These are phyloP conservation scores for Henckelia pumila DNA, from an alignment of 257 asterid species.

Conservation along the genomic window DNA sequence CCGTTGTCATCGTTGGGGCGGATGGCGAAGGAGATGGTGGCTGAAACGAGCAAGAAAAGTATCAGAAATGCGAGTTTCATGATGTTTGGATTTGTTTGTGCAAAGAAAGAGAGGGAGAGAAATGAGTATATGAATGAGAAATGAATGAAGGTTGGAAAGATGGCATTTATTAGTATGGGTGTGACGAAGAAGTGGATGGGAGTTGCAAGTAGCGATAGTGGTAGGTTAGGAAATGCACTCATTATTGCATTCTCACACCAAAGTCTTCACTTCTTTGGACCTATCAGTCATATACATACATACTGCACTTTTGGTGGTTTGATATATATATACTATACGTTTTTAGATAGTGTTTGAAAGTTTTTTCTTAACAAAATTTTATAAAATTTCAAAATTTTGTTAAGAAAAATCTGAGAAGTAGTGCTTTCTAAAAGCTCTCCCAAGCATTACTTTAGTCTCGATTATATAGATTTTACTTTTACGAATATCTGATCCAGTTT, in stretches of 20 bases:
- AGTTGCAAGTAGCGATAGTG: conserved; percentile 36
- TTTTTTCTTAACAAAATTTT: too few relatives aligned
- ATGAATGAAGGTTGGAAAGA: conserved; percentile 7
- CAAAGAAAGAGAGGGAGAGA: conserved; percentile 16
- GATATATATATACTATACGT: too few relatives aligned
- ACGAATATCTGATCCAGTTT: too few relatives aligned
- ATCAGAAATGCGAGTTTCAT: conserved; percentile 36
- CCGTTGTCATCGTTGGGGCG: conserved; percentile 28
- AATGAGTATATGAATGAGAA: conserved; percentile 19
- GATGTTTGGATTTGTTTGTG: conserved; percentile 26
- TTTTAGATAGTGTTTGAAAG: too few relatives aligned
- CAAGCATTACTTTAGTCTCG: too few relatives aligned
- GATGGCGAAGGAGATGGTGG: conserved; percentile 34
- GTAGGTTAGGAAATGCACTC: conserved; percentile 33
- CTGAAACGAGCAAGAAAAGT: conserved; percentile 31
- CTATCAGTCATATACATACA: too few relatives aligned
- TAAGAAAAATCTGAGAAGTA: too few relatives aligned
- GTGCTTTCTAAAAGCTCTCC: too few relatives aligned
- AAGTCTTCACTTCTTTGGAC: too few relatives aligned
- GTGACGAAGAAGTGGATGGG: conserved; percentile 45
- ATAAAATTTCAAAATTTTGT: too few relatives aligned
- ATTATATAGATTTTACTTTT: too few relatives aligned
- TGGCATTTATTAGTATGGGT: conserved; percentile 32
- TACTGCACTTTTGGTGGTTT: too few relatives aligned
- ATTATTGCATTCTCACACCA: conserved; percentile 8